A percentile compares a stretch with the other conserved stretches of the same genome.
Conservation (phyloP, 768 basidiomycete species). For the Pilatotrama ljubarskyi region DNA sequence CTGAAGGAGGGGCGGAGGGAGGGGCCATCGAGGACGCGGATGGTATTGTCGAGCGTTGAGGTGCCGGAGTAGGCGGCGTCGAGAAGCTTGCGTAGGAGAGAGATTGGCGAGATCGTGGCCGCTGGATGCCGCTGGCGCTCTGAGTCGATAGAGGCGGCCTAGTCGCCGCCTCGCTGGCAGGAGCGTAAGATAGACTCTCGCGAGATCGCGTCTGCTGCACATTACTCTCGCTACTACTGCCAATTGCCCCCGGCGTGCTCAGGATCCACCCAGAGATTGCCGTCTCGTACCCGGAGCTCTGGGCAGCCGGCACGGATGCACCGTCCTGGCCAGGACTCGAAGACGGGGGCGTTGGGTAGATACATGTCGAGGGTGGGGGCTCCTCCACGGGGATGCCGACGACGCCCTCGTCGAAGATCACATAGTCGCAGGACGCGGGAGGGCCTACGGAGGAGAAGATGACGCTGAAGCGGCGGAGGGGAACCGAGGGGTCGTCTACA, state of each 20-base stretch:
- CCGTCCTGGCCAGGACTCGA: neutral
- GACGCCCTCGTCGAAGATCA: conserved; percentile 67
- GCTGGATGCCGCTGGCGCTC: neutral
- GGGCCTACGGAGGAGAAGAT: conserved; percentile 70
- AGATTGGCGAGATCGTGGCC: neutral
- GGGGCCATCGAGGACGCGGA: too few relatives aligned
- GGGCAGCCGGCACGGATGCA: neutral
- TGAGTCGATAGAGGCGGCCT: neutral
- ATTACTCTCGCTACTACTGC: too few relatives aligned
- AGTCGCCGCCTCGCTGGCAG: too few relatives aligned
- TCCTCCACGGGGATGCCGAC: conserved; percentile 17
- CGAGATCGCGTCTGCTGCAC: too few relatives aligned
- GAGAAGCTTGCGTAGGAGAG: neutral
- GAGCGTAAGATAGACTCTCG: too few relatives aligned
- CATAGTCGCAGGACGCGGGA: conserved; percentile 70
- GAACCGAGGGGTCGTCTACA: conserved; percentile 37
- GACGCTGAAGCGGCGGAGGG: conserved; percentile 72
- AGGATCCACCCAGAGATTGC: too few relatives aligned
- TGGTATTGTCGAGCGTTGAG: too few relatives aligned
- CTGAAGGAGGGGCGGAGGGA: too few relatives aligned
- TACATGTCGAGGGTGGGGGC: conserved; percentile 5
- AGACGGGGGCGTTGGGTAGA: conserved; percentile 3
- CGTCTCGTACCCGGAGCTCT: neutral
- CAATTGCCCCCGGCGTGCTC: too few relatives aligned
- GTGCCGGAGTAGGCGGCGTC: neutral